A percentile compares a stretch with the other conserved stretches of the same genome.
These are phyloP conservation scores for Xerocomellus chrysenteron DNA, from an alignment of 768 basidiomycete genomes.

Conservation along the genomic window DNA sequence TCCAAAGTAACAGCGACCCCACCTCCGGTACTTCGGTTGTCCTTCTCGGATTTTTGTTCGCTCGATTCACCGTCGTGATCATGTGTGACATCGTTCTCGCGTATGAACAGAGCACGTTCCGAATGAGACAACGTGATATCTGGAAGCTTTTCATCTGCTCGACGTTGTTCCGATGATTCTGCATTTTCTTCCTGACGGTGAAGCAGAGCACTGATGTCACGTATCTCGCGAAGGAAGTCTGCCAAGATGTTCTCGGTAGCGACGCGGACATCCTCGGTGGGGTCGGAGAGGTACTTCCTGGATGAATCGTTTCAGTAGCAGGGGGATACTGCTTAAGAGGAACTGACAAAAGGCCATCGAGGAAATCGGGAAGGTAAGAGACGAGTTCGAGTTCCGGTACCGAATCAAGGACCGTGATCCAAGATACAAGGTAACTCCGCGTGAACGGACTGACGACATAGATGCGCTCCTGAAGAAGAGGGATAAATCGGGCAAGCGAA, in stretches of 20 bases:
- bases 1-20: conserved; percentile 12
- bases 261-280: conserved; percentile 87
- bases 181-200: conserved; percentile 58
- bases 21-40: conserved; percentile 68
- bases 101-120: conserved; percentile 58
- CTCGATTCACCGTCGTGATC: conserved; percentile 42
- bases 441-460: conserved; percentile 96
- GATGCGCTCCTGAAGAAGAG: conserved; percentile 88
- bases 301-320: conserved; percentile 4
- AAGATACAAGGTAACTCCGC: conserved; percentile 92
- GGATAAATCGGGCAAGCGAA: conserved; percentile 92
- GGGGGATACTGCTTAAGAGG: conserved; percentile 1
- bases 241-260: conserved; percentile 88
- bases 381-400: conserved; percentile 96
- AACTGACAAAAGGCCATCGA: conserved; percentile 88
- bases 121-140: conserved; percentile 57
- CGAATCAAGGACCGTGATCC: conserved; percentile 94
- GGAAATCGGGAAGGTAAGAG: conserved; percentile 89
- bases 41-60: conserved; percentile 44
- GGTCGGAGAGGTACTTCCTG: conserved; percentile 95
- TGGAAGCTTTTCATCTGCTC: conserved; percentile 51
- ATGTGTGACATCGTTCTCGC: conserved; percentile 42
- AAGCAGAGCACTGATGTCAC: conserved; percentile 76
- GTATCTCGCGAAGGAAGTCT: conserved; percentile 89
- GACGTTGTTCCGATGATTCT: conserved; percentile 40